Evolutionary conservation across 2,329 filamentous ascomycete genomes (phyloP).

Genomic region (Fusarium algeriense): DNA sequence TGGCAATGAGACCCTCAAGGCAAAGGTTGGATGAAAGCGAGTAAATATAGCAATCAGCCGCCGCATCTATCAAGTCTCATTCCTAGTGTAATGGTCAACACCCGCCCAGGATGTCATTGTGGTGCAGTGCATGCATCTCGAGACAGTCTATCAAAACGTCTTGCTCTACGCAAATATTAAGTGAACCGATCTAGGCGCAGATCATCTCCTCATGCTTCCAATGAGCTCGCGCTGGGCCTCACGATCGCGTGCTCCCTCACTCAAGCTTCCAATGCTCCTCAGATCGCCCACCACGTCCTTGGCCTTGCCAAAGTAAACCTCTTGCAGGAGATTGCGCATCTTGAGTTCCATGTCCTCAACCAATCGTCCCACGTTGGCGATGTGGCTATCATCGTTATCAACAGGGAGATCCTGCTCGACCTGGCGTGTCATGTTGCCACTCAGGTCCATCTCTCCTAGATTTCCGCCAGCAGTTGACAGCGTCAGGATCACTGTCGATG

Average conservation of each 20-base stretch:
- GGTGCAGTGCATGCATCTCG: not conserved
- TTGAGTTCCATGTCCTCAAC: conserved; percentile 99
- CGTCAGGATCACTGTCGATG: conserved; percentile 94
- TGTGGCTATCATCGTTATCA: conserved; percentile 91
- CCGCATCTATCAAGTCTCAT: conserved; percentile 17
- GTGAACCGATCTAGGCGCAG: not conserved
- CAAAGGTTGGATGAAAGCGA: not conserved
- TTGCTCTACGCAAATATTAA: conserved; percentile 22
- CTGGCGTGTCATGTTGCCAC: conserved; percentile 98
- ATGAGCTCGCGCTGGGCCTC: conserved; percentile 93
- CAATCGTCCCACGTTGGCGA: conserved; percentile 91
- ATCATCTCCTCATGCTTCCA: conserved; percentile 66
- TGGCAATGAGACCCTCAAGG: not conserved
- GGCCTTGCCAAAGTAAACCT: conserved; percentile 99
- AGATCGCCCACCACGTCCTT: conserved; percentile 98
- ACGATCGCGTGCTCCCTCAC: conserved; percentile 84
- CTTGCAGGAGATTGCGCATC: conserved; percentile 97
- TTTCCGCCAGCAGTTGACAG: conserved; percentile 71
- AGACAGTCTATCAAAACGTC: conserved; percentile 30
- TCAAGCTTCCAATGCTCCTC: conserved; percentile 85
- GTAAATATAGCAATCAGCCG: not conserved
- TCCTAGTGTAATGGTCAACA: not conserved
- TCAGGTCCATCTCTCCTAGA: conserved; percentile 89
- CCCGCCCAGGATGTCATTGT: conserved; percentile 4
- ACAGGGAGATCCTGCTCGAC: conserved; percentile 92